These are phyloP conservation scores for Cryptosporidium felis DNA, from an alignment of 169 alveolate species.

Conservation along the genomic window DNA sequence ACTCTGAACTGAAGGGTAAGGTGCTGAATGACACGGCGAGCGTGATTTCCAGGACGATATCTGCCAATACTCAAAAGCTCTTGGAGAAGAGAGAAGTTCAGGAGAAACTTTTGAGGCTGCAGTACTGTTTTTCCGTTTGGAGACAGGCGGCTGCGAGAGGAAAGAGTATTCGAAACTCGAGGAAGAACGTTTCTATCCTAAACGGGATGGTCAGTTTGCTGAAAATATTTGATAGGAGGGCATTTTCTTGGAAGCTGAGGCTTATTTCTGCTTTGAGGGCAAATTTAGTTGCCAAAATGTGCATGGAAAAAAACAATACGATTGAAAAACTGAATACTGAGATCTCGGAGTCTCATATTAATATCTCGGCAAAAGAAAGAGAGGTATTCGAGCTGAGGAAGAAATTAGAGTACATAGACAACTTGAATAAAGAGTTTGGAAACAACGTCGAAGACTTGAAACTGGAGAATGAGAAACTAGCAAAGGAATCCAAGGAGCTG, in stretches of 20 bases:
- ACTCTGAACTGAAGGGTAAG: too few species aligned
- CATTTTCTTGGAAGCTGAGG: background rate
- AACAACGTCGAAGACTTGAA: background rate
- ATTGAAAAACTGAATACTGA: constrained; percentile 8
- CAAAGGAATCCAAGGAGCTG: background rate
- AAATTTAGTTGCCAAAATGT: background rate
- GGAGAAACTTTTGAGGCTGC: constrained; percentile 18
- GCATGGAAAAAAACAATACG: background rate
- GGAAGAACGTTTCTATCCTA: background rate
- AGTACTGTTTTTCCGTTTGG: constrained; percentile 48
- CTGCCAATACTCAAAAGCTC: constrained; percentile 15
- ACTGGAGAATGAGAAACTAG: background rate
- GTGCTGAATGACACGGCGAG: constrained; percentile 39
- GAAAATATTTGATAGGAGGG: constrained; percentile 1
- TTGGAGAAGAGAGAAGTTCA: constrained; percentile 29
- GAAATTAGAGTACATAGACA: constrained; percentile 13
- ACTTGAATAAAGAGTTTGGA: constrained; percentile 1
- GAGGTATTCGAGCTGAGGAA: constrained; percentile 26
- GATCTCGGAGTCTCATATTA: background rate
- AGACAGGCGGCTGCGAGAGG: background rate
- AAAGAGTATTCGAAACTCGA: background rate
- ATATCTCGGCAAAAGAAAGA: constrained; percentile 8
- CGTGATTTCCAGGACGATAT: constrained; percentile 21
- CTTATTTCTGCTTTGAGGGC: background rate
- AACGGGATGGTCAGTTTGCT: background rate